A percentile compares a stretch with the other conserved stretches of the same genome.
These are phyloP conservation scores for Huntiella abstrusa DNA, from an alignment of 2,329 filamentous ascomycete genomes.

Conservation along the genomic window DNA sequence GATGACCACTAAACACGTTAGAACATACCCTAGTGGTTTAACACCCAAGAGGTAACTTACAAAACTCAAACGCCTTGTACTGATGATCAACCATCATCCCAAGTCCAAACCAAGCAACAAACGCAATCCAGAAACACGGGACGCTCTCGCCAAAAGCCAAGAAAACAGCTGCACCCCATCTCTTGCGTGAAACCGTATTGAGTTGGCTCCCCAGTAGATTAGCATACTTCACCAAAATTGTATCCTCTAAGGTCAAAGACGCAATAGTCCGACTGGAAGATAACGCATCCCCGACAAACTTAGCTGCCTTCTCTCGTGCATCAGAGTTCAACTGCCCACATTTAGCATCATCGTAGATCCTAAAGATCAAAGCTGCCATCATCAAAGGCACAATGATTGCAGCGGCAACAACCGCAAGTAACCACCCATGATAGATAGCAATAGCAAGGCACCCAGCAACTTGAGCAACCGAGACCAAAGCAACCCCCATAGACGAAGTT, in stretches of 20 bases:
- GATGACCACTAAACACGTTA: constrained; percentile 10
- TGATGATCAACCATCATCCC: constrained; percentile 7
- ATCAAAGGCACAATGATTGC: constrained; percentile 20
- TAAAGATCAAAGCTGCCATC: constrained; percentile 28
- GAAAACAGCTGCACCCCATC: constrained; percentile 3
- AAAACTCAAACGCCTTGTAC: constrained; percentile 11
- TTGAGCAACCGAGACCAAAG: constrained; percentile 17
- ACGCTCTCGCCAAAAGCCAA: constrained; percentile 11
- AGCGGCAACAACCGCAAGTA: constrained; percentile 21
- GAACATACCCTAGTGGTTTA: not conserved
- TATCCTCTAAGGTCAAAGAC: constrained; percentile 16
- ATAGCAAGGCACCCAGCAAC: constrained; percentile 17
- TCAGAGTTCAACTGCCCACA: constrained; percentile 6
- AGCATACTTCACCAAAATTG: constrained; percentile 13
- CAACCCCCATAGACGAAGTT: constrained; percentile 17
- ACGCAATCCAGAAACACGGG: constrained; percentile 12
- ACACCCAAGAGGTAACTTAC: constrained; percentile 4
- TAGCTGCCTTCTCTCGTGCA: constrained; percentile 5
- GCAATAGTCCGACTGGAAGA: constrained; percentile 13
- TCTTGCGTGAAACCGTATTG: constrained; percentile 3
- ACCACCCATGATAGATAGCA: constrained; percentile 20
- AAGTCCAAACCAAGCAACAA: constrained; percentile 12
- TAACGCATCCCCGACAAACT: constrained; percentile 10
- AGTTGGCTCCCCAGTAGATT: constrained; percentile 7
- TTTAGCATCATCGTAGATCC: constrained; percentile 18